These are phyloP conservation scores for Rubus idaeus DNA, from an alignment of 306 rosid genomes.

Conservation along the genomic window DNA sequence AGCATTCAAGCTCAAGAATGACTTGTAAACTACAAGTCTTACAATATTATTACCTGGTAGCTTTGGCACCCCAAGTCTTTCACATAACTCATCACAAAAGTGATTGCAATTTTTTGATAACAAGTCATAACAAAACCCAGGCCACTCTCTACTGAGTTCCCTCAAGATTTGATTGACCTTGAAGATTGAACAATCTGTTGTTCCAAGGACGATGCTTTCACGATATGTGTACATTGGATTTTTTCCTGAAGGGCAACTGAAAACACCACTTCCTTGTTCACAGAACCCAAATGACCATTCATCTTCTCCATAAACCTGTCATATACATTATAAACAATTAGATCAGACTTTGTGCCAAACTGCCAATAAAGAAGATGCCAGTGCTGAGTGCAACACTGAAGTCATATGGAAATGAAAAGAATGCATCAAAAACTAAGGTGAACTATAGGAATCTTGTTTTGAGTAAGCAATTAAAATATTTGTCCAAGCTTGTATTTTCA, in stretches of 20 bases:
- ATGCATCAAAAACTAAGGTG: background rate
- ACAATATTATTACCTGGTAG: conserved; percentile 74
- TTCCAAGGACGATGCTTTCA: conserved; percentile 71
- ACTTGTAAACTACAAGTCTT: conserved; percentile 6
- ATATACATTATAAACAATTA: conserved; percentile 22
- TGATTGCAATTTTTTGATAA: conserved; percentile 96
- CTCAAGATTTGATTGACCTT: conserved; percentile 87
- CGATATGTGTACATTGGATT: conserved; percentile 97
- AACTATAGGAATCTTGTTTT: background rate
- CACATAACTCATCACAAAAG: conserved; percentile 95
- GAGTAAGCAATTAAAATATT: too few species aligned
- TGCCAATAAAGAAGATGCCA: background rate
- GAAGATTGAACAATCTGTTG: conserved; percentile 61
- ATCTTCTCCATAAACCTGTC: conserved; percentile 82
- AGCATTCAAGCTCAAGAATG: background rate
- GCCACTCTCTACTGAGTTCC: conserved; percentile 99
- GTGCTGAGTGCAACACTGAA: background rate
- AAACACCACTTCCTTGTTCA: conserved; percentile 96
- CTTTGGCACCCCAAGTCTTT: conserved; percentile 76
- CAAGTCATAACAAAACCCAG: conserved; percentile 81
- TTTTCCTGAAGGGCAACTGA: conserved; percentile 86
- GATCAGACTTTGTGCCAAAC: conserved; percentile 6
- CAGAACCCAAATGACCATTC: conserved; percentile 99
- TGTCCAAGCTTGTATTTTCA: too few species aligned
- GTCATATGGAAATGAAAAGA: background rate